These are phyloP conservation scores for Rhododendron kiyosumense DNA, from an alignment of 148 eudicot genomes.

Conservation along the genomic window DNA sequence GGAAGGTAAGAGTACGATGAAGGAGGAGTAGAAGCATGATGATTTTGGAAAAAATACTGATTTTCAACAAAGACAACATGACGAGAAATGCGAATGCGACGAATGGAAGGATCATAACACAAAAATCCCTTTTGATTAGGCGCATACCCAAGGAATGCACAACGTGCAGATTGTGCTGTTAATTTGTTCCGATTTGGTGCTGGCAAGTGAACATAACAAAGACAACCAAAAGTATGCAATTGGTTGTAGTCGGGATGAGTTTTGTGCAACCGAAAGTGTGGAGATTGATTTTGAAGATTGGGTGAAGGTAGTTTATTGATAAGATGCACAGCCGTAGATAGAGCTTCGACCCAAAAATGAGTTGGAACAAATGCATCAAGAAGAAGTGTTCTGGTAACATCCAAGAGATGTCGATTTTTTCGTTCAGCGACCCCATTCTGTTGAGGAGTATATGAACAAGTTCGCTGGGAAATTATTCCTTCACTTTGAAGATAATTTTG, in stretches of 20 bases:
- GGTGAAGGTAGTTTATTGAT: background rate
- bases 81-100: background rate
- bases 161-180: background rate
- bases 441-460: background rate
- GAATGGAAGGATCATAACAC: background rate
- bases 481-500: background rate
- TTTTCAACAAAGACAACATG: background rate
- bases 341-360: constrained; percentile 3
- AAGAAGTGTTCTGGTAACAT: background rate
- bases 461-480: background rate
- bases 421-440: constrained; percentile 5
- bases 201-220: background rate
- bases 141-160: background rate
- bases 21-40: background rate
- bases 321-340: background rate
- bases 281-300: background rate
- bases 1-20: too few relatives aligned
- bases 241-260: background rate
- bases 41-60: background rate
- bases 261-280: background rate
- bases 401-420: background rate
- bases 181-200: background rate
- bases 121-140: background rate
- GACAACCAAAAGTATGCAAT: background rate
- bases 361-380: background rate